Evolutionary conservation across 225 moss, liverwort and hornwort genomes (phyloP), one percentile per base, ranked within the genome.

Genomic region (Antitrichia curtipendula): DNA sequence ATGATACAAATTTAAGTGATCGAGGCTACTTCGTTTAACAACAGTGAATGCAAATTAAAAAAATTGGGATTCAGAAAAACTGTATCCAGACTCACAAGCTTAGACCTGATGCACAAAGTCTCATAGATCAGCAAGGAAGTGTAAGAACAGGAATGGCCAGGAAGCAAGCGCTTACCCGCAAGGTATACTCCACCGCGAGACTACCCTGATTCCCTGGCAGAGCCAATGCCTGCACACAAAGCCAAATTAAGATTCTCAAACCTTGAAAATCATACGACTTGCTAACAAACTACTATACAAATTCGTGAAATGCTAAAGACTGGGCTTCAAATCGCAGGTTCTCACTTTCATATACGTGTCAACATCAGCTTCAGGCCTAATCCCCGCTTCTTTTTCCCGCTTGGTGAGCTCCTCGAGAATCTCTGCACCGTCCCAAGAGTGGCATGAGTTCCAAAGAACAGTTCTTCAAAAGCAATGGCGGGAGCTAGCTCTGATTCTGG

Each of bases 311-410:
- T 66, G 58, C 75, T 43, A 49, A 61, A 18, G 59, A 78, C 58
- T 54, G 34, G 10, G 59, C 49, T 75, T 43, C 63, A 72, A 83
- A 34, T 74, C 36, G 34, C 38, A 47, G 41, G 10, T 53, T 50
- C 92, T 86, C 72, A 94, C 94, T 85, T 94, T 94, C 94, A 94
- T 94, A 43, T 89, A 94, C 41, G 88, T 91, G 31, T 94, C 94
- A 56, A 94, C 87, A 74, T 92, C 91, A n/a, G 89, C 73, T 53
- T 92, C 92, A 31, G 92, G 91, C 56, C 90, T 84, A 59, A 94
- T 43, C 45, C 94, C 94, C 21, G 94, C 94, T 81, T 94, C 89
- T 66, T 90, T 94, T n/a, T 94, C 94, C 84, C 94, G 88, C 86
- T 92, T 92, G 21, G 73, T 60, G 13, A 92, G 86, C 80, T 94